Percentiles rank a stretch among this genome's conserved stretches.
phyloP scores from a whole-genome alignment of 1,139 yeast species.

The Kazachstania sp. region DNA sequence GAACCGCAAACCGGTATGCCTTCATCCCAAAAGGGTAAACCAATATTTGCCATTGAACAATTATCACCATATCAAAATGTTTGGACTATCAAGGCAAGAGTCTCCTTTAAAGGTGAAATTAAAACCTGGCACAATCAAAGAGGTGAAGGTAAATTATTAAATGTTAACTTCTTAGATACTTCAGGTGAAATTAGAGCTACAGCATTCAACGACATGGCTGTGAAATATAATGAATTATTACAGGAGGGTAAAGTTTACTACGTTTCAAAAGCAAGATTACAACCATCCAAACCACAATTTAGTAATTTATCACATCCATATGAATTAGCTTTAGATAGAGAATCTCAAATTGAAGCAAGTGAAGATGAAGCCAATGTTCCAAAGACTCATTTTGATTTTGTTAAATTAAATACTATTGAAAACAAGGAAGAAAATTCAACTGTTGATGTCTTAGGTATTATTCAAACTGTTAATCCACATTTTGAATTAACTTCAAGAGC shows the following conservation, averaged over 20 bases:
- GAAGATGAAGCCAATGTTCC: constrained; percentile 65
- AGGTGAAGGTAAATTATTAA: constrained; percentile 87
- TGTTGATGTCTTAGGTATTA: constrained; percentile 80
- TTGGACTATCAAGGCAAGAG: constrained; percentile 92
- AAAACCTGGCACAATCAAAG: constrained; percentile 80
- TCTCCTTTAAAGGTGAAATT: constrained; percentile 77
- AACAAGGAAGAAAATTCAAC: constrained; percentile 61
- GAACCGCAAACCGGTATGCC: not conserved
- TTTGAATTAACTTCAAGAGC: constrained; percentile 86
- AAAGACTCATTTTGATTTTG: constrained; percentile 66
- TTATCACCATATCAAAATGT: constrained; percentile 83
- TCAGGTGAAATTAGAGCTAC: constrained; percentile 96
- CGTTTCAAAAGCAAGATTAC: constrained; percentile 72
- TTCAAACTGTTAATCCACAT: constrained; percentile 66
- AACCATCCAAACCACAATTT: constrained; percentile 78
- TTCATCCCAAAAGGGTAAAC: constrained; percentile 25
- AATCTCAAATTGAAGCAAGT: constrained; percentile 66
- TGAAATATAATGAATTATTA: constrained; percentile 59
- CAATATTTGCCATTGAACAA: constrained; percentile 70
- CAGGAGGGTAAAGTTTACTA: constrained; percentile 89
- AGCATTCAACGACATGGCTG: constrained; percentile 85
- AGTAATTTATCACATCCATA: constrained; percentile 80
- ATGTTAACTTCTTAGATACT: constrained; percentile 82
- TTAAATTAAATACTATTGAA: constrained; percentile 58
- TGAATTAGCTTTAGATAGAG: constrained; percentile 76